phyloP scores from a whole-genome alignment of 208 protist species.

The Trichomonas tenax region DNA sequence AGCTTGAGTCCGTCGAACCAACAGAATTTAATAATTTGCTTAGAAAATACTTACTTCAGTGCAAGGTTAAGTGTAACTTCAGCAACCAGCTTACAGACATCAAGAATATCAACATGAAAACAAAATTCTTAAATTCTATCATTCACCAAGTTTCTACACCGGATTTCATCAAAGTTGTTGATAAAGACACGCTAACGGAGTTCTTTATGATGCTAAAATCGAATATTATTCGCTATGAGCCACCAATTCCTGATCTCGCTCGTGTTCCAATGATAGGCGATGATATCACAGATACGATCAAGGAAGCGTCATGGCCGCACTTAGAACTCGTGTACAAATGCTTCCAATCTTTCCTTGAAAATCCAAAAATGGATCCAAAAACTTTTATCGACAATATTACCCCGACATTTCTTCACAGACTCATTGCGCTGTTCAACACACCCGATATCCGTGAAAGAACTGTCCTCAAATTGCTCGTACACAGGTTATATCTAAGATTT shows the following conservation, averaged over 20 bases:
- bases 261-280: neutral
- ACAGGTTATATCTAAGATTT: neutral
- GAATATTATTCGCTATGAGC: neutral
- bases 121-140: neutral
- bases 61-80: neutral
- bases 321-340: neutral
- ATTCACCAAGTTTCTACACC: neutral
- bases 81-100: neutral
- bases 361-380: neutral
- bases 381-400: neutral
- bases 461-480: neutral
- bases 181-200: neutral
- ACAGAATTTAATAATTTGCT: neutral
- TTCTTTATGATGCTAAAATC: neutral
- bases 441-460: neutral
- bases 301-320: neutral
- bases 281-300: neutral
- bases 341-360: neutral
- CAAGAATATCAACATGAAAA: neutral
- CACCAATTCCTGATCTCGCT: neutral
- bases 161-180: neutral
- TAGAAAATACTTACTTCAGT: neutral
- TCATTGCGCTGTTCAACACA: neutral
- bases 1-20: neutral
- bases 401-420: neutral